These are phyloP conservation scores for Pythium plurisporium DNA, from an alignment of 352 stramenopile genomes.

Conservation along the genomic window DNA sequence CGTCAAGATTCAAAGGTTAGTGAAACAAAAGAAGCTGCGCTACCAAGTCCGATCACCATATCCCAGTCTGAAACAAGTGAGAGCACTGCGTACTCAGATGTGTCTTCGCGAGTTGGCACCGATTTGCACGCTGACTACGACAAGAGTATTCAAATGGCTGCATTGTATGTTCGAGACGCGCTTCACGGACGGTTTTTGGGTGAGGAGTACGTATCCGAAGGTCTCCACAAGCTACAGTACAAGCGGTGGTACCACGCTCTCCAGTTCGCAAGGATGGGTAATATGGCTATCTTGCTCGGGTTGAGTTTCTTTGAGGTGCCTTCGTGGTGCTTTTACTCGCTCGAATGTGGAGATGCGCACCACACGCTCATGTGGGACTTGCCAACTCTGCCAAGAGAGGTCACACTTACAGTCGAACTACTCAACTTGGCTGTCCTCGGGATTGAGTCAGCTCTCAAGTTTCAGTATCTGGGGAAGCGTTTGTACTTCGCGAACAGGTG, in stretches of 20 bases:
- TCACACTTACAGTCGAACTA: conserved; percentile 37
- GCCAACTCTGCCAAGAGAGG: conserved; percentile 25
- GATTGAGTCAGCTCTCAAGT: conserved; percentile 44
- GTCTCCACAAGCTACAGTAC: conserved; percentile 39
- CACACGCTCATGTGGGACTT: conserved; percentile 35
- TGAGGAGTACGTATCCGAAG: conserved; percentile 42
- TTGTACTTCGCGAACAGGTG: conserved; percentile 57
- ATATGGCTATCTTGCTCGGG: conserved; percentile 41
- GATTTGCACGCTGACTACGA: conserved; percentile 10
- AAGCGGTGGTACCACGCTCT: conserved; percentile 51
- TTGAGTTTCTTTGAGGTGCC: conserved; percentile 55
- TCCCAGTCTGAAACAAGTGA: neutral
- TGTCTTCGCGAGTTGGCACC: neutral
- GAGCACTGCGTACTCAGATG: neutral
- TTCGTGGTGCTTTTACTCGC: conserved; percentile 48
- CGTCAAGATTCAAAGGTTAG: neutral
- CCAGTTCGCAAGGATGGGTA: conserved; percentile 33
- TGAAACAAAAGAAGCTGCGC: neutral
- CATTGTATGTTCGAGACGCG: conserved; percentile 43
- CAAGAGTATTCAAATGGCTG: conserved; percentile 37
- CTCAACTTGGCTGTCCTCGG: conserved; percentile 38
- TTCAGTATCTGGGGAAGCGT: conserved; percentile 39
- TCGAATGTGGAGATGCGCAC: conserved; percentile 28
- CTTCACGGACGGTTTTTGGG: conserved; percentile 44
- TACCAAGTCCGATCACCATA: neutral